Evolutionary conservation across 257 asterid genomes (phyloP), one percentile per base, ranked within the genome.

Genomic region (Solanum pinnatisectum): DNA sequence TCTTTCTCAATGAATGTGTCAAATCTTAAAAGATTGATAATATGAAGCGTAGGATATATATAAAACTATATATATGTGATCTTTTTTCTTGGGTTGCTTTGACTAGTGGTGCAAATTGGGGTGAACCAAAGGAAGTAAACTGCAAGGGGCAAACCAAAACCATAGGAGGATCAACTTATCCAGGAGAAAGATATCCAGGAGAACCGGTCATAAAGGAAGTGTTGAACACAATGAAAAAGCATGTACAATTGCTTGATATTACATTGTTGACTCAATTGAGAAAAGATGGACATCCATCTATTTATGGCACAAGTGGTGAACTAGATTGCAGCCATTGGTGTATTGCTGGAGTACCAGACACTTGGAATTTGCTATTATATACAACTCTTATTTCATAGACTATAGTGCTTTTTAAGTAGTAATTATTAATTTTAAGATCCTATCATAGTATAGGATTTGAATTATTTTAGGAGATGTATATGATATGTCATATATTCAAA

Each of bases 261-360:
- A 91, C 97, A 1, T 46, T 88, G 44, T 93, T 95, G 20, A 93
- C 98, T 33, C 95, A 89, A 70, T 65, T 94, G 25, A 90, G 98
- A 59, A 95, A 93, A 87, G 97, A 94, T 84, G 96, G 97, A 1
- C 98, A 95, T 86, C 98, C 98, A 14, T 94, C 96, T 13, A 90
- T 52, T 1, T 95, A 92, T 33, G 97, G 92, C 44, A 25, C 77
- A 14, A 94, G 87, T 10, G 94, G 91, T 36, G 3, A n/a, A 35
- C 40, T 40, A 16, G 98, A 95, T 77, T 94, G 98, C 77, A 94
- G 96, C 83, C 97, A 94, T n/a, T 95, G 98, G 98, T 95, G 98
- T 88, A 91, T 95, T 36, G 90, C 94, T 33, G 98, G 97, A 22
- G 94, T 91, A 30, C 96, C 97, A 4, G 97, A 94, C 88, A 90